phyloP scores from a whole-genome alignment of 176 grass and related monocot species.

The Avena sativa region DNA sequence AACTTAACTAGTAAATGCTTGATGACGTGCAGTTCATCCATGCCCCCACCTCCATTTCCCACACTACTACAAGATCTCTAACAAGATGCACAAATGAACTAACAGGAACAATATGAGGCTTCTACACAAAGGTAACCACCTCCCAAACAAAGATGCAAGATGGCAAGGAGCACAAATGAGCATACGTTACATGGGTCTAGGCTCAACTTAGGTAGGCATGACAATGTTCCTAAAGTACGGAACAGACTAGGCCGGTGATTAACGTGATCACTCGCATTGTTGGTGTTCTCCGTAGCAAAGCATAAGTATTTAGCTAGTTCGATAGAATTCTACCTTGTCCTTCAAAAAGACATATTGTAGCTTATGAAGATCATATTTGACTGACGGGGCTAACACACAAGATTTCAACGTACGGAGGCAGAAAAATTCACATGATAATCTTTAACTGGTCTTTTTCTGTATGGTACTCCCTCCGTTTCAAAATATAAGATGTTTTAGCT shows the following conservation, averaged over 20 bases:
- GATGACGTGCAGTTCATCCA: background rate
- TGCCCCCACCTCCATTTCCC: background rate
- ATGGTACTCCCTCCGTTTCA: background rate
- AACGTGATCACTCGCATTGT: slow-evolving; percentile 3
- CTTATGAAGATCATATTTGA: slow-evolving; percentile 16
- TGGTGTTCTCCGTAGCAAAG: background rate
- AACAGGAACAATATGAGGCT: background rate
- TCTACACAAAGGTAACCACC: background rate
- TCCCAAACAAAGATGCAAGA: slow-evolving; percentile 4
- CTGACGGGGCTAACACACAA: background rate
- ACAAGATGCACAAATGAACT: slow-evolving; percentile 5
- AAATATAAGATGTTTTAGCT: no score
- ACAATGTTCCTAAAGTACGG: background rate
- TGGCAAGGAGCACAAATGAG: slow-evolving; percentile 6
- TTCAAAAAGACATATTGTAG: no score
- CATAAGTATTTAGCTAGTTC: slow-evolving; percentile 11
- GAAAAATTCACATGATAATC: background rate
- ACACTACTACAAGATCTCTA: background rate
- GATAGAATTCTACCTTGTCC: background rate
- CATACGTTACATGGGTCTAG: background rate
- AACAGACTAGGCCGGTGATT: background rate
- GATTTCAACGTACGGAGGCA: slow-evolving; percentile 11
- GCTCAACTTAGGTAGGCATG: slow-evolving; percentile 7
- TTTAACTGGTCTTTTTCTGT: background rate
- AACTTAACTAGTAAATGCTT: background rate